phyloP scores from a whole-genome alignment of 2,329 filamentous ascomycete species.

The Apiospora sp. region DNA sequence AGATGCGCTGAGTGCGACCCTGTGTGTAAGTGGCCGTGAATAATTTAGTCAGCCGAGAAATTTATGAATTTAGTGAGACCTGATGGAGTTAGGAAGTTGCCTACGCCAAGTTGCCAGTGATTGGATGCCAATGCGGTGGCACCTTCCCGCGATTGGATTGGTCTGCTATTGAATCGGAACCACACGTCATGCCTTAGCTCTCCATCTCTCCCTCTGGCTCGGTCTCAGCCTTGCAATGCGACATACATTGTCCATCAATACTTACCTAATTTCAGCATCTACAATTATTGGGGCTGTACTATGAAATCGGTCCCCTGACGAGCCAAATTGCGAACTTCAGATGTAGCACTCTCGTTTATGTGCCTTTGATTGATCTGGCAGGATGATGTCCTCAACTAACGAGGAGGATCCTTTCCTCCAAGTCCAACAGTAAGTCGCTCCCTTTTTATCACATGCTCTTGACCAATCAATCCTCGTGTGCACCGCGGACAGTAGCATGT shows the following conservation, averaged over 20 bases:
- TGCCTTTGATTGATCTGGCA: constrained; percentile 38
- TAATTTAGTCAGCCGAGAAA: neutral
- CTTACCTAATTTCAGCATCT: neutral
- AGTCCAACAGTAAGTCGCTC: constrained; percentile 67
- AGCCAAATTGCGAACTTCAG: neutral
- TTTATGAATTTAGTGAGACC: constrained; percentile 20
- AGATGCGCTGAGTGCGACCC: neutral
- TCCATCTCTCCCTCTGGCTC: neutral
- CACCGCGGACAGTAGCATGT: constrained; percentile 14
- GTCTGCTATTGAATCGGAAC: constrained; percentile 14
- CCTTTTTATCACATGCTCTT: neutral
- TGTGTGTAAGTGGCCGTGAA: constrained; percentile 15
- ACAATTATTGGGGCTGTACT: neutral
- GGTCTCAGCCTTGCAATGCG: constrained; percentile 17
- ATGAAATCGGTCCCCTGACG: constrained; percentile 1
- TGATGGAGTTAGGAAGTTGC: neutral
- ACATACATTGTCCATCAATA: neutral
- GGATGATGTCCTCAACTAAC: constrained; percentile 73
- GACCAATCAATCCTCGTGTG: neutral
- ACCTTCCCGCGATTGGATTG: neutral
- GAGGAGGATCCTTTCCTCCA: constrained; percentile 77
- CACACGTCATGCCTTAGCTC: constrained; percentile 17
- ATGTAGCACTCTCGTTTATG: constrained; percentile 12
- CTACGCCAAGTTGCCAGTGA: neutral
- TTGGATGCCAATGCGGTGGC: neutral